phyloP scores from a whole-genome alignment of 2,329 filamentous ascomycete species.

The Trichophyton verrucosum region DNA sequence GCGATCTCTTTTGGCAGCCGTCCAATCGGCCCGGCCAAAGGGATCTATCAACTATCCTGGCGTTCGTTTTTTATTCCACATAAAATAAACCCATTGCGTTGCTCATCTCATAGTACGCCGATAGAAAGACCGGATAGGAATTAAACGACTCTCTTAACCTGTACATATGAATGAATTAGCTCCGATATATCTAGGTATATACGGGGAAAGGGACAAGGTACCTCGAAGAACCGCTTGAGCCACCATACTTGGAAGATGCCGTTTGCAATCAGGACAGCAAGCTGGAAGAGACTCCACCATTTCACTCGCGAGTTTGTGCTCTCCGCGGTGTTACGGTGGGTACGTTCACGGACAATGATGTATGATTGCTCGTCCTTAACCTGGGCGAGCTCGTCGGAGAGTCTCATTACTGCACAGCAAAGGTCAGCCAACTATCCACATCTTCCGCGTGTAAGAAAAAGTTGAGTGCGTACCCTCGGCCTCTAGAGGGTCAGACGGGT shows the following conservation, averaged over 20 bases:
- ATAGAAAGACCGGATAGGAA: neutral
- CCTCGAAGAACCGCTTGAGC: constrained; percentile 96
- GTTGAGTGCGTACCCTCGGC: constrained; percentile 52
- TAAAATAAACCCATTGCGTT: neutral
- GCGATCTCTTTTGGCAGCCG: neutral
- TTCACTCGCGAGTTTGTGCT: constrained; percentile 96
- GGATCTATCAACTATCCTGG: neutral
- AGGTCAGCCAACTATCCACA: neutral
- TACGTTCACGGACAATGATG: constrained; percentile 88
- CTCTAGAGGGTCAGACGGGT: constrained; percentile 77
- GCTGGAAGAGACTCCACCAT: constrained; percentile 99
- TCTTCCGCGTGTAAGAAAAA: neutral
- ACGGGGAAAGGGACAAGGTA: constrained; percentile 25
- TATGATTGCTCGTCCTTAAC: constrained; percentile 98
- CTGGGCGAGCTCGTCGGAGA: constrained; percentile 75
- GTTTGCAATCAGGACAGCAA: constrained; percentile 76
- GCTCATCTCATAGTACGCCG: neutral
- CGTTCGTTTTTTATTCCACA: neutral
- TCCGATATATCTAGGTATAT: too few species aligned
- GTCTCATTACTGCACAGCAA: constrained; percentile 54
- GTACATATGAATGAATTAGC: constrained; percentile 10
- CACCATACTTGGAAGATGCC: constrained; percentile 99
- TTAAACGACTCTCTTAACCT: constrained; percentile 39
- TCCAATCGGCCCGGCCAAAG: neutral
- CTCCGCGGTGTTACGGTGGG: constrained; percentile 95